Evolutionary conservation across 2,329 filamentous ascomycete species (phyloP), one percentile per base, ranked within the genome.

Genomic region (Eutypella sp.): DNA sequence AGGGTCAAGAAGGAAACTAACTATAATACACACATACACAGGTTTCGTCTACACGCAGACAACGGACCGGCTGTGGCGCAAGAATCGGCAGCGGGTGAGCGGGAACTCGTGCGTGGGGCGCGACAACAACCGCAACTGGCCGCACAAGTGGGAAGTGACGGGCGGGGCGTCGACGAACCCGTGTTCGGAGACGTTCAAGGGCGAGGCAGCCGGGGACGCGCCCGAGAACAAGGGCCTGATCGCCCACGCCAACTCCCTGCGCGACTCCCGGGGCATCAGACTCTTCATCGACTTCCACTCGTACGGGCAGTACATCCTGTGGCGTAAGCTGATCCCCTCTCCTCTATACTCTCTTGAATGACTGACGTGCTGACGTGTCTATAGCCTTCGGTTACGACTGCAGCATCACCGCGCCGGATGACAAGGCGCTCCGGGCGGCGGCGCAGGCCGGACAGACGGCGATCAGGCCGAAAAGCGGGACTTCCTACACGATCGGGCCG

Each of bases 61-160:
- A 3, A 68, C 57, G 10, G 63, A 75, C 52, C 69, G 75, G 27
- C 55, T 78, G 40, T 78, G 75, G 75, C 69, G 75, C 31, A 79
- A 79, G 61, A 78, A 77, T 57, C 68, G 75, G 16, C 66, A 72
- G 44, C 65, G 65, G 5, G 64, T 64, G 40, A 56, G 59, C 10
- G 61, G 65, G 16, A 66, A 62, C 29, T 57, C 60, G 24, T 75
- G 72, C 49, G 51, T 73, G 33, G 75, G 75, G 7, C 69, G 68
- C 3, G 75, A 79, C 51, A 64, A 74, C 49, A 78, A 79, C 59
- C 66, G 75, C 40, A 78, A 78, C 59, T 78, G 74, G 75, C 66
- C 70, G 18, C 73, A 68, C 46, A 57, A 65, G 47, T 78, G 74
- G 74, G 64, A 60, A 18, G 64, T 68, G 27, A 51, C 59, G 27